phyloP scores from a whole-genome alignment of 768 basidiomycete genomes.

The Clavaria fumosa region DNA sequence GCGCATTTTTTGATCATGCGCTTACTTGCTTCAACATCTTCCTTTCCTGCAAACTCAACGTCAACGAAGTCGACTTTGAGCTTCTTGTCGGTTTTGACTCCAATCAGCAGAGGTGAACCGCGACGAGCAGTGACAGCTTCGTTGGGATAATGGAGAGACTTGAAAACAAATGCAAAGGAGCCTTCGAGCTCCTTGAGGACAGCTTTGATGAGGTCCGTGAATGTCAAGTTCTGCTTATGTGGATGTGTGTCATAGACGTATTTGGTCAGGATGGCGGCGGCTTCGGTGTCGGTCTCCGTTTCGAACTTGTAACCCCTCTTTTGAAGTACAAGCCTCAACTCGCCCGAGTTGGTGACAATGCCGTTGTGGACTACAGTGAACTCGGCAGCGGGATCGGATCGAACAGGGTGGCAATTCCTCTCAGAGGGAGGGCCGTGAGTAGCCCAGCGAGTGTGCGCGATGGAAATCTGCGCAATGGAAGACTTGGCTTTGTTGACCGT shows the following conservation, averaged over 20 bases:
- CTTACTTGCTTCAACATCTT: constrained; percentile 28
- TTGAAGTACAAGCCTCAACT: constrained; percentile 83
- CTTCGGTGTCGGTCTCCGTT: constrained; percentile 96
- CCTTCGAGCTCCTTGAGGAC: constrained; percentile 97
- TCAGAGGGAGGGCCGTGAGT: constrained; percentile 87
- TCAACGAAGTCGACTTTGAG: constrained; percentile 99
- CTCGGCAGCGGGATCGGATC: constrained; percentile 63
- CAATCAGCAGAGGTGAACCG: constrained; percentile 90
- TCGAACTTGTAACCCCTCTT: constrained; percentile 92
- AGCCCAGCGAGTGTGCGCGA: constrained; percentile 99
- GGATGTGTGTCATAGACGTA: constrained; percentile 92
- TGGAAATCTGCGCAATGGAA: constrained; percentile 79
- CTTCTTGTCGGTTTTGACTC: constrained; percentile 99
- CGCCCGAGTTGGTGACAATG: constrained; percentile 88
- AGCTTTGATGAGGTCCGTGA: constrained; percentile 86
- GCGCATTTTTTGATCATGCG: no score
- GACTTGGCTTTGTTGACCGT: constrained; percentile 59
- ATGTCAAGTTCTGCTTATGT: constrained; percentile 68
- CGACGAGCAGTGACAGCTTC: constrained; percentile 93
- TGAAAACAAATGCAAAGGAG: constrained; percentile 99
- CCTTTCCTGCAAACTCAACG: constrained; percentile 81
- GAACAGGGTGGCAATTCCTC: constrained; percentile 90
- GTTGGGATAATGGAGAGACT: constrained; percentile 88
- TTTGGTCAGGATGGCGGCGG: constrained; percentile 89
- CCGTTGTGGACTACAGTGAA: constrained; percentile 97